Percentiles rank a stretch among this genome's conserved stretches.
Conservation (phyloP, 202 grass and related monocot species). For the Schoenoplectus tabernaemontani region DNA sequence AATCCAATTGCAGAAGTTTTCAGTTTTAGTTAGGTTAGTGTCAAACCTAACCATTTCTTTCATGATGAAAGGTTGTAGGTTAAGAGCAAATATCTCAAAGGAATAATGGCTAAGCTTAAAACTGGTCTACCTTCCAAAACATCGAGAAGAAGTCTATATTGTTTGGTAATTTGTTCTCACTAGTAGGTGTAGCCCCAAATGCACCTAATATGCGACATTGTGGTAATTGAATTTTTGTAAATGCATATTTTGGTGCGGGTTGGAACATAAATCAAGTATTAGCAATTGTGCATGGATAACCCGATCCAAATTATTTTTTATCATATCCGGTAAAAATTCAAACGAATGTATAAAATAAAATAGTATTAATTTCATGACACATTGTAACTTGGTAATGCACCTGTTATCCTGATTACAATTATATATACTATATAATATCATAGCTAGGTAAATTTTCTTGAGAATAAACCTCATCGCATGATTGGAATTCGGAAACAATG, state of each 20-base stretch:
- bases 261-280: neutral
- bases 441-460: neutral
- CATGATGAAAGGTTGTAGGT: neutral
- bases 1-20: constrained; percentile 10
- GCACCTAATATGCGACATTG: neutral
- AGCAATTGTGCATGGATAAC: neutral
- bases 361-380: neutral
- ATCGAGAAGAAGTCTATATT: neutral
- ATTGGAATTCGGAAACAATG: too few species aligned
- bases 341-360: neutral
- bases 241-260: neutral
- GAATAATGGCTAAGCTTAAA: neutral
- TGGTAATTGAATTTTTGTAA: neutral
- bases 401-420: too few species aligned
- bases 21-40: neutral
- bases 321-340: neutral
- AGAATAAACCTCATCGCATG: neutral
- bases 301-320: neutral
- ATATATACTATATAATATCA: too few species aligned
- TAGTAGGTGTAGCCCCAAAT: neutral
- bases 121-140: constrained; percentile 17
- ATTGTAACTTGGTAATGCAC: too few species aligned
- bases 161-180: neutral
- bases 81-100: neutral
- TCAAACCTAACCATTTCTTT: constrained; percentile 22